A percentile compares a stretch with the other conserved stretches of the same genome.
Conservation (phyloP, 805 yeast species). For the Spencermartinsiella europaea region DNA sequence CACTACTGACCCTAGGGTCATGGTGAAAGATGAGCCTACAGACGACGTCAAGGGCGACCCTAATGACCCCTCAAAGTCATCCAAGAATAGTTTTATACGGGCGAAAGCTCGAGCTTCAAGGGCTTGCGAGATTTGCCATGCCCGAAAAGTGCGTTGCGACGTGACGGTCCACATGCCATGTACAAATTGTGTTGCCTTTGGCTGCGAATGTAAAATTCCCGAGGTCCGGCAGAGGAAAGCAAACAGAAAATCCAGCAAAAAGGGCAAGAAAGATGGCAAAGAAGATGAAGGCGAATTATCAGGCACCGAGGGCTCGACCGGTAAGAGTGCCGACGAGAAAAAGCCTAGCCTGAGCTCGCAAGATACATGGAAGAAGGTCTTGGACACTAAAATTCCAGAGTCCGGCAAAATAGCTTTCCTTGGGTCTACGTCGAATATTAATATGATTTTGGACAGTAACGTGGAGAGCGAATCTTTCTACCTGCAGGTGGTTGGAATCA, state of each 20-base stretch:
- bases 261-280: constrained; percentile 1
- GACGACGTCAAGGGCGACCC: no score
- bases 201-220: constrained; percentile 66
- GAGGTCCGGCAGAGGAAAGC: constrained; percentile 33
- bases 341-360: constrained; percentile 1
- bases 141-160: constrained; percentile 70
- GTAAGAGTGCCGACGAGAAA: constrained; percentile 3
- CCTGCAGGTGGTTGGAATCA: constrained; percentile 20
- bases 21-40: no score
- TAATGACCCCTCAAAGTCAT: not conserved
- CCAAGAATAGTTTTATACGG: constrained; percentile 23
- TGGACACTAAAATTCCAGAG: constrained; percentile 32
- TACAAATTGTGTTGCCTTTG: constrained; percentile 46
- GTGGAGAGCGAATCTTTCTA: constrained; percentile 44
- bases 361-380: constrained; percentile 30
- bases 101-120: constrained; percentile 26
- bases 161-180: constrained; percentile 51
- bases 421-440: constrained; percentile 49
- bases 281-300: constrained; percentile 3
- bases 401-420: constrained; percentile 40
- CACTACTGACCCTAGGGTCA: no score
- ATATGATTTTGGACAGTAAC: constrained; percentile 42
- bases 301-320: not conserved
- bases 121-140: constrained; percentile 47
- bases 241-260: not conserved